Percentiles rank a stretch among this genome's conserved stretches.
Conservation (phyloP, 768 basidiomycete species). For the Sarcodon aspratus region DNA sequence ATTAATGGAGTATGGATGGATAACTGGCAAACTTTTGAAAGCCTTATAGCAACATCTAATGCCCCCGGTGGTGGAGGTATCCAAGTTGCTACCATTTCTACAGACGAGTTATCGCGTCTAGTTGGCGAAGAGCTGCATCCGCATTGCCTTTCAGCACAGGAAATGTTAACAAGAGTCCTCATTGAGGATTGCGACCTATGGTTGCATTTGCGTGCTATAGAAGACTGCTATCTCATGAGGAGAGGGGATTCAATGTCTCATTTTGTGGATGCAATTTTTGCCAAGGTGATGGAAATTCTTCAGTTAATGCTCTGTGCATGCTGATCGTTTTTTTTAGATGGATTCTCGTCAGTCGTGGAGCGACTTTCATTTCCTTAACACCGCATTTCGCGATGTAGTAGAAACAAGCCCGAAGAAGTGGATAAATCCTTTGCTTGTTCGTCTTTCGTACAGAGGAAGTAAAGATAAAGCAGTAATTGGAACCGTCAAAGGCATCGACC, state of each 20-base stretch:
- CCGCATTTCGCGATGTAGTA: constrained; percentile 58
- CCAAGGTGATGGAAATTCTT: constrained; percentile 35
- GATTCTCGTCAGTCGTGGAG: constrained; percentile 59
- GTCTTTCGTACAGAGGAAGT: constrained; percentile 52
- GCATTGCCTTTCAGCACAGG: constrained; percentile 40
- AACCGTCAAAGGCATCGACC: constrained; percentile 56
- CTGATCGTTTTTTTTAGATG: constrained; percentile 36
- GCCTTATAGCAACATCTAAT: background rate
- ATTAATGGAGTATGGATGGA: background rate
- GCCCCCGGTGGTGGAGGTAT: background rate
- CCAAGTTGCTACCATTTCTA: constrained; percentile 20
- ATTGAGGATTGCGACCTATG: constrained; percentile 57
- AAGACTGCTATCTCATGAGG: constrained; percentile 66
- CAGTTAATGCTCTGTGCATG: background rate
- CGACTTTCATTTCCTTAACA: constrained; percentile 80
- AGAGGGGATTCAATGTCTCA: constrained; percentile 68
- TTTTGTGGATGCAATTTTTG: constrained; percentile 64
- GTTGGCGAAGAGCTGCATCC: constrained; percentile 56
- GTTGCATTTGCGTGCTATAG: constrained; percentile 50
- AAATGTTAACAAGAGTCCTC: constrained; percentile 43
- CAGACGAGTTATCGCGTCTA: constrained; percentile 47
- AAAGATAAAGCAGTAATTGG: constrained; percentile 33
- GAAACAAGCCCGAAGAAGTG: constrained; percentile 38
- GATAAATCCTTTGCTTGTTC: constrained; percentile 60
- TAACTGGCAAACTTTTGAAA: background rate